Evolutionary conservation across 176 grass and related monocot species (phyloP).

Genomic region (Lolium perenne): DNA sequence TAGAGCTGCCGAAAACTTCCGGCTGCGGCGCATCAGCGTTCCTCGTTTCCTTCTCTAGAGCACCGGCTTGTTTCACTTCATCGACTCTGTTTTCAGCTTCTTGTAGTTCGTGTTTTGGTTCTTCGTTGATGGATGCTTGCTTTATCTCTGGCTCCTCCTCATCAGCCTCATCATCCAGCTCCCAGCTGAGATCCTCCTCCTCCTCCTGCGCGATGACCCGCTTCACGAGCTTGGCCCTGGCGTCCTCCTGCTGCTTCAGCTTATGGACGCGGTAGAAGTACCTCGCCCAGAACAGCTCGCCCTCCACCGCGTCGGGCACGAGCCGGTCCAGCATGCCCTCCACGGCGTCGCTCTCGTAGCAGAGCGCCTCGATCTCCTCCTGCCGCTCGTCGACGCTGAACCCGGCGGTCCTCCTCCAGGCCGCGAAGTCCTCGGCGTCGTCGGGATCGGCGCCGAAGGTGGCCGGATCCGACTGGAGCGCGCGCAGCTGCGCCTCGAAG

Average conservation of each 20-base stretch:
- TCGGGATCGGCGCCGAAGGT: constrained; percentile 83
- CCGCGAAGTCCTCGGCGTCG: constrained; percentile 68
- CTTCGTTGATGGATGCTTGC: constrained; percentile 36
- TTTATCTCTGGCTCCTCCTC: constrained; percentile 40
- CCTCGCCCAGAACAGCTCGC: constrained; percentile 74
- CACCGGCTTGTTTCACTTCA: not conserved
- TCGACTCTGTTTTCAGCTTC: not conserved
- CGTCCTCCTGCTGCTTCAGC: constrained; percentile 82
- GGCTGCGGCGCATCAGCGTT: constrained; percentile 34
- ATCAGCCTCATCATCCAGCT: constrained; percentile 59
- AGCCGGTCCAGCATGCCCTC: constrained; percentile 67
- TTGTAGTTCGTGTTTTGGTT: constrained; percentile 11
- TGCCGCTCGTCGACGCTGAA: constrained; percentile 70
- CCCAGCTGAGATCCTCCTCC: constrained; percentile 92
- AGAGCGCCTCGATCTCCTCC: constrained; percentile 77
- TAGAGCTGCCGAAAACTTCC: constrained; percentile 45
- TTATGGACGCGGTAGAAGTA: constrained; percentile 85
- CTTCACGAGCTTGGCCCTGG: constrained; percentile 82
- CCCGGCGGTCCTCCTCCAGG: constrained; percentile 50
- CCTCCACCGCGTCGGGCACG: constrained; percentile 66
- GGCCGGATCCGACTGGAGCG: constrained; percentile 74
- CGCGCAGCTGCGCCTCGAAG: constrained; percentile 75
- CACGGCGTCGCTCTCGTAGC: constrained; percentile 62
- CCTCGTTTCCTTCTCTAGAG: constrained; percentile 26
- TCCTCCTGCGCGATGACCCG: constrained; percentile 69